phyloP scores from a whole-genome alignment of 495 filamentous ascomycete species.

The Penicillium parvum region DNA sequence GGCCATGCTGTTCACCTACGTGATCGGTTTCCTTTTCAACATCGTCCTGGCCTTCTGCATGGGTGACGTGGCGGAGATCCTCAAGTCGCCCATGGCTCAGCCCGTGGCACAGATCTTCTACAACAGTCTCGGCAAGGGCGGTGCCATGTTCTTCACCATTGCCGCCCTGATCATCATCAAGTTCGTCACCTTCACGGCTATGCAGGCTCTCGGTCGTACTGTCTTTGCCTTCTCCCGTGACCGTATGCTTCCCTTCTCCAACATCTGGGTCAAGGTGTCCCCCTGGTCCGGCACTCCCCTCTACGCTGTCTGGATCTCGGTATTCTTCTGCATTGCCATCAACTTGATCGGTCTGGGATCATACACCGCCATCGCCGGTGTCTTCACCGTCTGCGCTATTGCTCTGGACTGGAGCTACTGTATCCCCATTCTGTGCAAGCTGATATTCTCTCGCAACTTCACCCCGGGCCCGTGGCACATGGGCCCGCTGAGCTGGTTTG shows the following conservation, averaged over 20 bases:
- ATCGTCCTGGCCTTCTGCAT: slow-evolving; percentile 60
- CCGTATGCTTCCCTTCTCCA: slow-evolving; percentile 51
- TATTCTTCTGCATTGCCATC: slow-evolving; percentile 53
- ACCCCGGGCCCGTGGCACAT: slow-evolving; percentile 58
- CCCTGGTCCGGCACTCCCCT: slow-evolving; percentile 53
- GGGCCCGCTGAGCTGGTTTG: slow-evolving; percentile 38
- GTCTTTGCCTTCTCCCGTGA: slow-evolving; percentile 62
- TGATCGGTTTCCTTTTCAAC: slow-evolving; percentile 58
- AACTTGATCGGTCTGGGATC: slow-evolving; percentile 61
- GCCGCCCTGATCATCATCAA: slow-evolving; percentile 50
- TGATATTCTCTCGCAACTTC: slow-evolving; percentile 52
- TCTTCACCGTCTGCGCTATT: slow-evolving; percentile 62
- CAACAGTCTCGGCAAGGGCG: slow-evolving; percentile 53
- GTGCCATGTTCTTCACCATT: slow-evolving; percentile 58
- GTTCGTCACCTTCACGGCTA: slow-evolving; percentile 56
- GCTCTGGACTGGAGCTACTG: slow-evolving; percentile 61
- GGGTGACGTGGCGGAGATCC: slow-evolving; percentile 46
- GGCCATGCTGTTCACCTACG: slow-evolving; percentile 57
- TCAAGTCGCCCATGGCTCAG: slow-evolving; percentile 46
- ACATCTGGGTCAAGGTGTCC: slow-evolving; percentile 52
- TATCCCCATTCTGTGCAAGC: slow-evolving; percentile 59
- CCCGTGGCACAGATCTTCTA: slow-evolving; percentile 64
- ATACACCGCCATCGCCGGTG: slow-evolving; percentile 55
- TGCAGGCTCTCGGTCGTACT: slow-evolving; percentile 57
- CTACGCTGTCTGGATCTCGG: slow-evolving; percentile 57